Percentiles rank a stretch among this genome's conserved stretches.
These are phyloP conservation scores for Didymella sp. DNA, from an alignment of 2,329 filamentous ascomycete genomes.

Conservation along the genomic window DNA sequence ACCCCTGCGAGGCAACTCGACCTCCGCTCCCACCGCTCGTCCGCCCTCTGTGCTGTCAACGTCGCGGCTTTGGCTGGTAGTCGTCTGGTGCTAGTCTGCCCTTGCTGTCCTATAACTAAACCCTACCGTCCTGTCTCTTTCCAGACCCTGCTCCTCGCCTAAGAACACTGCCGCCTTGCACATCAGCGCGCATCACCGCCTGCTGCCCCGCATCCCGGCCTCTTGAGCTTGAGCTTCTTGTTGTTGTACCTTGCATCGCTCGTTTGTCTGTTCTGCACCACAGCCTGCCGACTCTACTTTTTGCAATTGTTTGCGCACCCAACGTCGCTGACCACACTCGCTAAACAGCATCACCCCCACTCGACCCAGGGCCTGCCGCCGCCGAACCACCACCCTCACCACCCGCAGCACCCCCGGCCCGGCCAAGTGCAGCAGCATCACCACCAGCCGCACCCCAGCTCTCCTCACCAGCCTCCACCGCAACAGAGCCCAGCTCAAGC, in stretches of 20 bases:
- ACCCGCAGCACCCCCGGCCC: constrained; percentile 58
- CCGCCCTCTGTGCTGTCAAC: constrained; percentile 45
- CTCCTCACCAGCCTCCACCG: constrained; percentile 65
- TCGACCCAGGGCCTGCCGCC: constrained; percentile 75
- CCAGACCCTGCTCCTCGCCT: constrained; percentile 48
- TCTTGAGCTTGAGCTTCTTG: constrained; percentile 14
- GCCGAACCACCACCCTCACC: constrained; percentile 61
- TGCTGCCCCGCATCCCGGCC: constrained; percentile 33
- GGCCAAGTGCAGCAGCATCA: constrained; percentile 68
- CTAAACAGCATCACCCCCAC: constrained; percentile 74
- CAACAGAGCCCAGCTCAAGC: constrained; percentile 64
- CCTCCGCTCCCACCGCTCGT: constrained; percentile 40
- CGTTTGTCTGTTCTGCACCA: constrained; percentile 25
- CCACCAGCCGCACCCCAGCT: constrained; percentile 63
- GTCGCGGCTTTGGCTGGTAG: constrained; percentile 18
- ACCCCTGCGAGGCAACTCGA: constrained; percentile 41
- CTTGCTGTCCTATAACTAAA: constrained; percentile 46
- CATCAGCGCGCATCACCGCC: constrained; percentile 31
- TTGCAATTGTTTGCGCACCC: constrained; percentile 23
- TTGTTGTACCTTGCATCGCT: constrained; percentile 29
- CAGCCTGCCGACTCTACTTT: constrained; percentile 9
- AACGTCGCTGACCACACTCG: constrained; percentile 41
- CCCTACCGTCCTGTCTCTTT: constrained; percentile 42
- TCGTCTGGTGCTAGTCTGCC: constrained; percentile 36
- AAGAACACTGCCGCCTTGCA: constrained; percentile 31